phyloP scores from a whole-genome alignment of 805 yeast species.

The Starmerella vitae region DNA sequence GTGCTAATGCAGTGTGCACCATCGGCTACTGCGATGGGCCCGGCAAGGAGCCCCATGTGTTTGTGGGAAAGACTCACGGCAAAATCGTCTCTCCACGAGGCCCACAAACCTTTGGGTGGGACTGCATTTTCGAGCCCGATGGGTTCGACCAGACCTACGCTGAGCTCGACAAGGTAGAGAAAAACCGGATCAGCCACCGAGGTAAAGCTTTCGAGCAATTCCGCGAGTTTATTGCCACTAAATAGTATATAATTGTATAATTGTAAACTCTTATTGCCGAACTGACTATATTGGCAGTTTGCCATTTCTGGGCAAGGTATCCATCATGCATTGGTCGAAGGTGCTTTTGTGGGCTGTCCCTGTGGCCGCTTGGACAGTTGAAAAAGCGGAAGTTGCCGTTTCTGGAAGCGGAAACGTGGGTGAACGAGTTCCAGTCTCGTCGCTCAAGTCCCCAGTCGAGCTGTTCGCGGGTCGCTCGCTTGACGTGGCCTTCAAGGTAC shows the following conservation, averaged over 20 bases:
- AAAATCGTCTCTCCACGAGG: conserved; percentile 66
- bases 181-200: conserved; percentile 79
- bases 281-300: too few relatives aligned
- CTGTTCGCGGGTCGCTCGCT: conserved; percentile 13
- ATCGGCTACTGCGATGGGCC: conserved; percentile 84
- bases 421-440: conserved; percentile 12
- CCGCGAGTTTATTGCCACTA: conserved; percentile 33
- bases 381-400: conserved; percentile 19
- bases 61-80: conserved; percentile 79
- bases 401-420: conserved; percentile 15
- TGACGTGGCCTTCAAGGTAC: conserved; percentile 17
- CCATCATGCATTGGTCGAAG: conserved; percentile 6
- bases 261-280: too few relatives aligned
- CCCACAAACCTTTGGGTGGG: conserved; percentile 84
- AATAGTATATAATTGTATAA: neutral
- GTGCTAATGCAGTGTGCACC: conserved; percentile 81
- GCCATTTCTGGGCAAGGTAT: too few relatives aligned
- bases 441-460: conserved; percentile 12
- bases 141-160: conserved; percentile 68
- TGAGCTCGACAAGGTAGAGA: conserved; percentile 63
- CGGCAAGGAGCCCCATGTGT: conserved; percentile 53
- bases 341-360: conserved; percentile 1
- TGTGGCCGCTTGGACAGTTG: conserved; percentile 21
- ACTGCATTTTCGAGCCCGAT: conserved; percentile 72
- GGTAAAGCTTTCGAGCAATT: conserved; percentile 68